Percentiles rank a stretch among this genome's conserved stretches.
phyloP scores from a whole-genome alignment of 495 filamentous ascomycete genomes.

The Copromyces sp. region DNA sequence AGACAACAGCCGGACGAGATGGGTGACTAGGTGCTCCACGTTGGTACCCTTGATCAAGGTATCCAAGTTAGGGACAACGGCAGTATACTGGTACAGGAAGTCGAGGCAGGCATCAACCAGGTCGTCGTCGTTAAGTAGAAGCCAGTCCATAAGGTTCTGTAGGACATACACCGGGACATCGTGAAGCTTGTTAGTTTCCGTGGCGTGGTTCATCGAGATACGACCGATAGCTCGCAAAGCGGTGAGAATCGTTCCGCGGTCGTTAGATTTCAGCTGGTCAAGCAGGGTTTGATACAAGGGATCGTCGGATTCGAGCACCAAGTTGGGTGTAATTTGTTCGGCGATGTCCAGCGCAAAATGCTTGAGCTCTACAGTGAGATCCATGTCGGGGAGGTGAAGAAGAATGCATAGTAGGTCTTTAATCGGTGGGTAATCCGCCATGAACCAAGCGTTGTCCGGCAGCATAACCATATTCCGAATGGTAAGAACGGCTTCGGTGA shows the following conservation, averaged over 20 bases:
- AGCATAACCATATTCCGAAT: constrained; percentile 90
- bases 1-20: constrained; percentile 65
- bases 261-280: constrained; percentile 55
- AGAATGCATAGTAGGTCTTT: constrained; percentile 74
- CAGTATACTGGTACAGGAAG: constrained; percentile 92
- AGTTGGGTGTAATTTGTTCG: constrained; percentile 77
- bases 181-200: constrained; percentile 65
- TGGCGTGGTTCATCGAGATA: constrained; percentile 67
- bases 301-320: constrained; percentile 58
- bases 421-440: constrained; percentile 60
- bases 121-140: constrained; percentile 85
- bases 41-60: constrained; percentile 51
- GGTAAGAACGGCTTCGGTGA: constrained; percentile 80
- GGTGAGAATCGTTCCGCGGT: constrained; percentile 78
- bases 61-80: constrained; percentile 75
- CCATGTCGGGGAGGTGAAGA: constrained; percentile 63
- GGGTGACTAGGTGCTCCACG: constrained; percentile 57
- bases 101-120: constrained; percentile 77
- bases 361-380: constrained; percentile 74
- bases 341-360: constrained; percentile 89
- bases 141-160: constrained; percentile 63
- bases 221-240: constrained; percentile 77
- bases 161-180: constrained; percentile 57
- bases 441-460: constrained; percentile 74
- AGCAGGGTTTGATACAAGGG: constrained; percentile 71